These are phyloP conservation scores for Albugo candida DNA, from an alignment of 352 stramenopile species.

Conservation along the genomic window DNA sequence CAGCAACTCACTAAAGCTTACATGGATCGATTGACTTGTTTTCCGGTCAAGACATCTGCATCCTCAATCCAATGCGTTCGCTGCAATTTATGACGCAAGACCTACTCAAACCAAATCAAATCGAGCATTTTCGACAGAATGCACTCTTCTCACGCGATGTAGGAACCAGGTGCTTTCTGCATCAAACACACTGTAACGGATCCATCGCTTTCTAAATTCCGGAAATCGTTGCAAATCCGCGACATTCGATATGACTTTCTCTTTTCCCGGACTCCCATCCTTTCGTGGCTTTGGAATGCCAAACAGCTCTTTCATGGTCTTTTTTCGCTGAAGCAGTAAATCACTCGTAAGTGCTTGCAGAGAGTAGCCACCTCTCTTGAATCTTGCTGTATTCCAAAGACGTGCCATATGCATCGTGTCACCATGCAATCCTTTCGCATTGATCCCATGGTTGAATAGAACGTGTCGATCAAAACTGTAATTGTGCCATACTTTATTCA, in stretches of 20 bases:
- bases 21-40: too few relatives aligned
- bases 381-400: conserved; percentile 68
- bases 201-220: conserved; percentile 84
- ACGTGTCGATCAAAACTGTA: conserved; percentile 99
- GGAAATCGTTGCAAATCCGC: conserved; percentile 71
- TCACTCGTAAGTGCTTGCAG: conserved; percentile 87
- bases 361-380: conserved; percentile 83
- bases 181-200: conserved; percentile 94
- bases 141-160: conserved; percentile 20
- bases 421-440: conserved; percentile 81
- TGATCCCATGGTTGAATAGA: conserved; percentile 92
- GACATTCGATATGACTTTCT: conserved; percentile 49
- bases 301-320: conserved; percentile 95
- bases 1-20: too few relatives aligned
- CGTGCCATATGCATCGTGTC: conserved; percentile 99
- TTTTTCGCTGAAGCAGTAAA: conserved; percentile 76
- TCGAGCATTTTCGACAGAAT: background rate
- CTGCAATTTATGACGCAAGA: conserved; percentile 79
- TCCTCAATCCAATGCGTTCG: conserved; percentile 78
- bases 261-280: conserved; percentile 84
- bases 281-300: conserved; percentile 90
- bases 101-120: background rate
- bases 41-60: too few relatives aligned
- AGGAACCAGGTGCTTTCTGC: conserved; percentile 94
- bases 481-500: conserved; percentile 98